A percentile compares a stretch with the other conserved stretches of the same genome.
These are phyloP conservation scores for Fistulinella prunicolor DNA, from an alignment of 768 basidiomycete genomes.

Conservation along the genomic window DNA sequence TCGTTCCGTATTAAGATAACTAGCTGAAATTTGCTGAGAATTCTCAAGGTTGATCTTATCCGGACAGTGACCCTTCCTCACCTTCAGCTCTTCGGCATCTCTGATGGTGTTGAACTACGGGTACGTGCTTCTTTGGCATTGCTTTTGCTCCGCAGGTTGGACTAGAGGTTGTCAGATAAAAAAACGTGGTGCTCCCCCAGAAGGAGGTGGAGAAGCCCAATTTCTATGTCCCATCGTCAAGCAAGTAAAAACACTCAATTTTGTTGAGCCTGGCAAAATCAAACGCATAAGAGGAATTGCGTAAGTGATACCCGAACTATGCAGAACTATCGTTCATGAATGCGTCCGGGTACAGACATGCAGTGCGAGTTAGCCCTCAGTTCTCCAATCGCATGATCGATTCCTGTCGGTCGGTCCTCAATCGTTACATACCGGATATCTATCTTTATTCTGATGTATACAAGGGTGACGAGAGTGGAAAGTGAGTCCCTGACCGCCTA, in stretches of 20 bases:
- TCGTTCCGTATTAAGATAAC: conserved; percentile 24
- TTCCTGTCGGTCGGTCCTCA: conserved; percentile 85
- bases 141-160: neutral
- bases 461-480: conserved; percentile 96
- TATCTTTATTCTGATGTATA: conserved; percentile 99
- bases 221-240: conserved; percentile 92
- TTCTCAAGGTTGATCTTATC: conserved; percentile 73
- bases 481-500: conserved; percentile 51
- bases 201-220: conserved; percentile 90
- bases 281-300: conserved; percentile 94
- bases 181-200: conserved; percentile 88
- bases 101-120: conserved; percentile 85
- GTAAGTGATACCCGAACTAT: conserved; percentile 46
- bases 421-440: conserved; percentile 96
- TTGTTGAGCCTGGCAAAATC: conserved; percentile 87
- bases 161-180: conserved; percentile 61
- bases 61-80: conserved; percentile 90
- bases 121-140: conserved; percentile 38
- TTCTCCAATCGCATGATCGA: conserved; percentile 99
- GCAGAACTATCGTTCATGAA: neutral
- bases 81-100: conserved; percentile 85
- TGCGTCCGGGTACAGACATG: conserved; percentile 58
- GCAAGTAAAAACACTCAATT: conserved; percentile 89
- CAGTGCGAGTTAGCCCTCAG: conserved; percentile 94
- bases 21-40: conserved; percentile 3